Evolutionary conservation across 768 basidiomycete genomes (phyloP).

Genomic region (Collybiopsis luxurians): DNA sequence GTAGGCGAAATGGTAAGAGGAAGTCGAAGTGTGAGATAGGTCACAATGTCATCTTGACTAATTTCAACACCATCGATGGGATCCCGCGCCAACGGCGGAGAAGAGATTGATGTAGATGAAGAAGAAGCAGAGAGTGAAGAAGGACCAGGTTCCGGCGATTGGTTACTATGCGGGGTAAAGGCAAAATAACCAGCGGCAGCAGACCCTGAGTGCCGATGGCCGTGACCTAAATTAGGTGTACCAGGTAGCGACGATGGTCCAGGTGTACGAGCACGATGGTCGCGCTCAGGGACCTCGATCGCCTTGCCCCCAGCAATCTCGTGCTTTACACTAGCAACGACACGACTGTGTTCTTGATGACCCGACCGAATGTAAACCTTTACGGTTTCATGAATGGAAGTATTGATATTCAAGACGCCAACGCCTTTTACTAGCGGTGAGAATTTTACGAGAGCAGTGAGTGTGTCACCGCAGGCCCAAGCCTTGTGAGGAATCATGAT

Average conservation of each 20-base stretch:
- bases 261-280: neutral
- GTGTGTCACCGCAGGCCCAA: slow-evolving; percentile 85
- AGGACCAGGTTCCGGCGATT: neutral
- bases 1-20: slow-evolving; percentile 66
- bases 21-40: slow-evolving; percentile 57
- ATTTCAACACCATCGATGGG: slow-evolving; percentile 20
- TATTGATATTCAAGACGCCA: slow-evolving; percentile 60
- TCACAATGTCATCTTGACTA: slow-evolving; percentile 49
- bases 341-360: slow-evolving; percentile 56
- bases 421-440: slow-evolving; percentile 86
- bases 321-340: slow-evolving; percentile 63
- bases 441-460: slow-evolving; percentile 84
- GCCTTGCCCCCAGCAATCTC: slow-evolving; percentile 64
- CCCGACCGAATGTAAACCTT: slow-evolving; percentile 57
- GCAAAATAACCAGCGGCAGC: slow-evolving; percentile 6
- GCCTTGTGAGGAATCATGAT: slow-evolving; percentile 94
- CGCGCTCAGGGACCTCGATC: slow-evolving; percentile 27
- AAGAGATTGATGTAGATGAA: neutral
- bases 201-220: slow-evolving; percentile 2
- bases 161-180: neutral
- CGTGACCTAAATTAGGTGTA: slow-evolving; percentile 7
- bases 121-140: slow-evolving; percentile 4
- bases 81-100: slow-evolving; percentile 9
- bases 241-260: slow-evolving; percentile 7
- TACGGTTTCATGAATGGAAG: slow-evolving; percentile 71